Base-by-base conservation (phyloP, 352 stramenopile genomes). In the Globisporangium barbulae region DNA sequence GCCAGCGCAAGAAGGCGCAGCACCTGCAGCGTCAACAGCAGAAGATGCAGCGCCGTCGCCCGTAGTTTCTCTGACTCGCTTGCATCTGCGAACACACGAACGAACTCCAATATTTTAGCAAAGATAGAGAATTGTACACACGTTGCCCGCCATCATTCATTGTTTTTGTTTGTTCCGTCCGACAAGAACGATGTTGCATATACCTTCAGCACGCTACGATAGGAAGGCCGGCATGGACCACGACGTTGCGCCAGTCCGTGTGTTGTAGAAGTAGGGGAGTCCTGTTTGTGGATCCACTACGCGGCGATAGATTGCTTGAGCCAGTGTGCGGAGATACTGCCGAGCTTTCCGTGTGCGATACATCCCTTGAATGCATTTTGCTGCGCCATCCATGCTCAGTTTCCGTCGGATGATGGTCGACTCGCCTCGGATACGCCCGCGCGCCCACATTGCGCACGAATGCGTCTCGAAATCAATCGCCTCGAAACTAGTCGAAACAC, bases 1-100 rank as follows among this genome's bases (percentile, higher is more conserved):
- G 83, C n/a, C 72, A 74, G 55, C 79, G 81, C 44, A 96, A 96
- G 64, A 96, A 93, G 73, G 50, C 75, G 22, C 76, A 88, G 60
- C 87, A 93, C 57, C 45, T 93, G 25, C 73, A 88, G 56, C 81
- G 84, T 41, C 74, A 78, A 22, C 71, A 85, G 68, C 60, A 80
- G 57, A 85, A 83, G 71, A 72, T 70, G 48, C 76, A 90, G 59
- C 73, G 63, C 31, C 69, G 76, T 50, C 73, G 62, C 19, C 64
- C 64, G 63, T 56, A 49, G 61, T 62, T 57, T 53, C 39, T 10
- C 31, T 28, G 10, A 9, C 5, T 17, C 8, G n/a, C n/a, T 58
- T 44, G 31, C 19, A 31, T 31, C 22, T 45, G 31, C 52, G 21
- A 15, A 52, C 21, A 52, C 25, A 28, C 25, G 25, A 28, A 28